Conservation (phyloP, 257 asterid species). For the Solanum medicagineum region DNA sequence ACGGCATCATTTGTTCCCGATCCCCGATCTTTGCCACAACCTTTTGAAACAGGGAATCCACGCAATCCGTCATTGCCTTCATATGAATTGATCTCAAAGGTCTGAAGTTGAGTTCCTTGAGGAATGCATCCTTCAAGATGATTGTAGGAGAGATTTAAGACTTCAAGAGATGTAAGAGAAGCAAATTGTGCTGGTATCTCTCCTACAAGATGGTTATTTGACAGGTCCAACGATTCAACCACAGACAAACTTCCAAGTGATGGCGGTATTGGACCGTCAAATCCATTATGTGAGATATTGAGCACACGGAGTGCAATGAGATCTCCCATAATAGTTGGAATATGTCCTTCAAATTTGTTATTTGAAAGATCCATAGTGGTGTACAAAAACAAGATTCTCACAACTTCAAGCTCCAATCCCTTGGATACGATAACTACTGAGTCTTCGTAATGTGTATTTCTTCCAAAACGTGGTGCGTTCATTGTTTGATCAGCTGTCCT, state of each 20-base stretch:
- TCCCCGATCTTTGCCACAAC: fast-evolving
- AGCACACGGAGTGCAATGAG: too few species aligned
- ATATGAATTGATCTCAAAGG: background rate
- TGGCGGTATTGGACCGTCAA: background rate
- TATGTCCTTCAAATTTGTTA: too few species aligned
- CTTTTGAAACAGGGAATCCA: background rate
- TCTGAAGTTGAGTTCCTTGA: background rate
- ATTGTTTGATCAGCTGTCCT: too few species aligned
- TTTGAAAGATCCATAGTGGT: too few species aligned
- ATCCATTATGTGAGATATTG: too few species aligned
- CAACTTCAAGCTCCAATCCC: too few species aligned
- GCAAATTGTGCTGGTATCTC: background rate
- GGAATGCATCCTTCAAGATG: background rate
- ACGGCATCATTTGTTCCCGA: background rate
- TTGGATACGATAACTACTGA: too few species aligned
- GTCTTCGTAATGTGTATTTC: too few species aligned
- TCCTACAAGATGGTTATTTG: background rate
- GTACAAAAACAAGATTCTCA: too few species aligned
- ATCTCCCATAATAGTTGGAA: too few species aligned
- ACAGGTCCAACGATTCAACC: background rate
- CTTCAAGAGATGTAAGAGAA: background rate
- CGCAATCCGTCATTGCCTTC: background rate
- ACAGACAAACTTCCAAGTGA: background rate
- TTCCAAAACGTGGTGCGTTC: too few species aligned
- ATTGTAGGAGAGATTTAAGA: background rate